Percentiles rank a stretch among this genome's conserved stretches.
Evolutionary conservation across 2,329 filamentous ascomycete species (phyloP).

Genomic region (Colletotrichum noveboracense): DNA sequence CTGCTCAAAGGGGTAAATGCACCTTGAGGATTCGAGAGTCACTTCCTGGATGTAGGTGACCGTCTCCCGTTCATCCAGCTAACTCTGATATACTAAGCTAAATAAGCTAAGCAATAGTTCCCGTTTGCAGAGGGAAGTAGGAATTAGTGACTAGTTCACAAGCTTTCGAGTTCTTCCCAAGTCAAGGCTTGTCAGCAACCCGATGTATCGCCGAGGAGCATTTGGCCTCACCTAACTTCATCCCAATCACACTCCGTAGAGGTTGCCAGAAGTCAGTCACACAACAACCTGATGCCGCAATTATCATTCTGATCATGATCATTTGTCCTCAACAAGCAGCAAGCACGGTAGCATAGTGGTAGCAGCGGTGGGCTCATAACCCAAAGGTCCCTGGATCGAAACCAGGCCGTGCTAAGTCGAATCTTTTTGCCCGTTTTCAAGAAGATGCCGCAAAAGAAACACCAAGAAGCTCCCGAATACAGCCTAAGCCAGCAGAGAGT

Average conservation of each 20-base stretch:
- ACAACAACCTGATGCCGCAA: not conserved
- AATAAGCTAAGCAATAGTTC: rapidly evolving
- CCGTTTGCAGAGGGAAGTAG: not conserved
- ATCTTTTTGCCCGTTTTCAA: not conserved
- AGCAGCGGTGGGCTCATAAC: not conserved
- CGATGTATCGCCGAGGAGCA: not conserved
- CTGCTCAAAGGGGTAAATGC: not conserved
- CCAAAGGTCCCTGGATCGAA: not conserved
- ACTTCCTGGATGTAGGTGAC: not conserved
- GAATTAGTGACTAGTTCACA: not conserved
- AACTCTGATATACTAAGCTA: not conserved
- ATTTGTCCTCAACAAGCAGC: not conserved
- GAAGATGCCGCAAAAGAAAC: not conserved
- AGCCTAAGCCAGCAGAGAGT: not conserved
- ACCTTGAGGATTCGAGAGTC: not conserved
- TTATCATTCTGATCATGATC: not conserved
- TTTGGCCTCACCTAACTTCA: not conserved
- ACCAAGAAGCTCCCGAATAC: not conserved
- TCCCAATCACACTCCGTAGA: not conserved
- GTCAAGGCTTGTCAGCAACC: not conserved
- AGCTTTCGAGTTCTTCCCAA: not conserved
- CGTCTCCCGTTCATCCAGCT: not conserved
- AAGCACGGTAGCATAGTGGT: not conserved
- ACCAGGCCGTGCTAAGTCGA: not conserved
- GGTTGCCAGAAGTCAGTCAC: not conserved